These are phyloP conservation scores for Kodamaea lidongshanica DNA, from an alignment of 805 yeast genomes.

Conservation along the genomic window DNA sequence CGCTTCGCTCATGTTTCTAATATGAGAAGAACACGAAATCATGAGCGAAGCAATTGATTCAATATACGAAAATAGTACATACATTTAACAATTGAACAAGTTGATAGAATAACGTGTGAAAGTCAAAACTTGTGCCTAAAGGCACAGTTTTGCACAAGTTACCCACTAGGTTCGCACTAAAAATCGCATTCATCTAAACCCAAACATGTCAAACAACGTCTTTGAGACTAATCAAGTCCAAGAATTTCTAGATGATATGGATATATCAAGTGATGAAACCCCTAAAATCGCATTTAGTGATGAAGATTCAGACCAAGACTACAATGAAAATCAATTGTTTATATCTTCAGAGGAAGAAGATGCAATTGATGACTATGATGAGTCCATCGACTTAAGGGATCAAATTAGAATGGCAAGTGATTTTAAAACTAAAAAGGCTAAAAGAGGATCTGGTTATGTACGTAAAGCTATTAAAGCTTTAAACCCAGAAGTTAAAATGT, in stretches of 20 bases:
- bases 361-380: constrained; percentile 33
- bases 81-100: no score
- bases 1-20: no score
- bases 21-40: no score
- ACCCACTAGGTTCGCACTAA: no score
- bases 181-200: constrained; percentile 1
- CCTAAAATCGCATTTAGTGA: constrained; percentile 5
- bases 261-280: constrained; percentile 4
- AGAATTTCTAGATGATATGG: constrained; percentile 4
- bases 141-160: neutral
- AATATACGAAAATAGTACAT: no score
- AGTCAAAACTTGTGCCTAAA: constrained; percentile 1
- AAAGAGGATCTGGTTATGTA: constrained; percentile 10
- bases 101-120: no score
- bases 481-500: constrained; percentile 66
- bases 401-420: constrained; percentile 65
- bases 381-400: constrained; percentile 48
- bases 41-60: no score
- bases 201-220: constrained; percentile 17
- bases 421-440: constrained; percentile 42
- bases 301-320: constrained; percentile 7
- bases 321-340: constrained; percentile 4
- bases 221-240: constrained; percentile 13
- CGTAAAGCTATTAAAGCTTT: constrained; percentile 35
- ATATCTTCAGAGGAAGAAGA: constrained; percentile 20